These are phyloP conservation scores for Podaxis sp. DNA, from an alignment of 768 basidiomycete species.

Conservation along the genomic window DNA sequence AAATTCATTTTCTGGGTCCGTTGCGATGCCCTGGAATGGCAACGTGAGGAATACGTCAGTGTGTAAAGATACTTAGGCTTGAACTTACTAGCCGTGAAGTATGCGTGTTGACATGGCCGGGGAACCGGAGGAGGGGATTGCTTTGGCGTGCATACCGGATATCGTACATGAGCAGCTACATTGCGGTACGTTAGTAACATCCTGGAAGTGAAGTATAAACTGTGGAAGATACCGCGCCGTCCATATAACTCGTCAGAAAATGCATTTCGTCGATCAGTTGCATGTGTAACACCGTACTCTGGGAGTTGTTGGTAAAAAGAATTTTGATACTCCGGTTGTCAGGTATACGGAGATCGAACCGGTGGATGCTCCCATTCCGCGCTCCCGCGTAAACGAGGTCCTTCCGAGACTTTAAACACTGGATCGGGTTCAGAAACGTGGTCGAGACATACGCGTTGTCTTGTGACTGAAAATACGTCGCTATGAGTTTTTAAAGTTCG, in stretches of 20 bases:
- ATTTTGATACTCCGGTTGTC: slow-evolving; percentile 31
- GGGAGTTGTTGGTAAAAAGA: slow-evolving; percentile 33
- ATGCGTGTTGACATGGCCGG: slow-evolving; percentile 60
- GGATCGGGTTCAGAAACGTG: neutral
- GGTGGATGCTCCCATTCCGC: slow-evolving; percentile 57
- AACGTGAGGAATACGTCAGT: slow-evolving; percentile 9
- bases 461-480: slow-evolving; percentile 63
- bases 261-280: slow-evolving; percentile 48
- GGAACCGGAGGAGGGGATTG: slow-evolving; percentile 45
- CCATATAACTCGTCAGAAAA: slow-evolving; percentile 56
- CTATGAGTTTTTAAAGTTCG: slow-evolving; percentile 51
- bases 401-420: slow-evolving; percentile 28
- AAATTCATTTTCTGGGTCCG: slow-evolving; percentile 56
- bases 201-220: neutral
- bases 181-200: neutral
- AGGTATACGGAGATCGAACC: slow-evolving; percentile 57
- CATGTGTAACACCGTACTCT: slow-evolving; percentile 56
- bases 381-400: slow-evolving; percentile 53
- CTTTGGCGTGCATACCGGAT: slow-evolving; percentile 45
- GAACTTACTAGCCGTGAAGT: slow-evolving; percentile 49
- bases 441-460: slow-evolving; percentile 42
- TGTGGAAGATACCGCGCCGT: slow-evolving; percentile 48
- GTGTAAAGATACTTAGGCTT: neutral
- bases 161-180: slow-evolving; percentile 62
- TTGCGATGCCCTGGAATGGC: slow-evolving; percentile 52